A percentile compares a stretch with the other conserved stretches of the same genome.
These are phyloP conservation scores for Malus hybrid DNA, from an alignment of 331 rosid species.

Conservation along the genomic window DNA sequence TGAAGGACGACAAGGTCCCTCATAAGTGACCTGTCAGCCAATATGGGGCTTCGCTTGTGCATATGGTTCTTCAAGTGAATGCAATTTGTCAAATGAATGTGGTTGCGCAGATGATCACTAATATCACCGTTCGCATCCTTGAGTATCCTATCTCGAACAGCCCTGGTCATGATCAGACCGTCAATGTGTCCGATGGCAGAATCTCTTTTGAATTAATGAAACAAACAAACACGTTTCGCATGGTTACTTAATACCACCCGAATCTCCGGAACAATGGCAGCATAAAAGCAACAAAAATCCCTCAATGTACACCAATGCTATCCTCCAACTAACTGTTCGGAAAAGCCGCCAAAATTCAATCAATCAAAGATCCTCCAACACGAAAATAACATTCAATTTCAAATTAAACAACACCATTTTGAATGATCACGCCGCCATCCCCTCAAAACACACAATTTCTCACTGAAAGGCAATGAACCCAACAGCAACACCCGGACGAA, in stretches of 20 bases:
- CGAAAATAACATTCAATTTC: slow-evolving; percentile 24
- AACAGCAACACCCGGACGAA: slow-evolving; percentile 13
- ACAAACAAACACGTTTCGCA: slow-evolving; percentile 28
- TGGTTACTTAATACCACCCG: slow-evolving; percentile 21
- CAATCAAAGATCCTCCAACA: slow-evolving; percentile 19
- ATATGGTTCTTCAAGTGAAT: slow-evolving; percentile 98
- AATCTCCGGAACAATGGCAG: slow-evolving; percentile 28
- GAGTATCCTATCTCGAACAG: slow-evolving; percentile 78
- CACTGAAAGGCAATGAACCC: slow-evolving; percentile 16
- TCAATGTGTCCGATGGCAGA: slow-evolving; percentile 30
- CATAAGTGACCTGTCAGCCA: slow-evolving; percentile 84
- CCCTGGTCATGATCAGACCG: slow-evolving; percentile 89
- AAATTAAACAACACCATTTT: slow-evolving; percentile 30
- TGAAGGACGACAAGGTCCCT: slow-evolving; percentile 91
- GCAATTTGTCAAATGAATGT: slow-evolving; percentile 94
- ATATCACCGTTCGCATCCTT: slow-evolving; percentile 97
- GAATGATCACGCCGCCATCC: slow-evolving; percentile 1
- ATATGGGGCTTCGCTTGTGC: slow-evolving; percentile 94
- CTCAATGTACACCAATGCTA: background rate
- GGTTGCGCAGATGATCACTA: slow-evolving; percentile 93
- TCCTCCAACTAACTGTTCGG: slow-evolving; percentile 16
- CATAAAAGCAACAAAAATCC: slow-evolving; percentile 13
- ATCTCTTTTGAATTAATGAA: slow-evolving; percentile 41
- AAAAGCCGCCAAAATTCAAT: slow-evolving; percentile 28
- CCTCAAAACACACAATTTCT: slow-evolving; percentile 20